Evolutionary conservation across 2,329 filamentous ascomycete genomes (phyloP).

Genomic region (Alternaria hordeiaustralica): DNA sequence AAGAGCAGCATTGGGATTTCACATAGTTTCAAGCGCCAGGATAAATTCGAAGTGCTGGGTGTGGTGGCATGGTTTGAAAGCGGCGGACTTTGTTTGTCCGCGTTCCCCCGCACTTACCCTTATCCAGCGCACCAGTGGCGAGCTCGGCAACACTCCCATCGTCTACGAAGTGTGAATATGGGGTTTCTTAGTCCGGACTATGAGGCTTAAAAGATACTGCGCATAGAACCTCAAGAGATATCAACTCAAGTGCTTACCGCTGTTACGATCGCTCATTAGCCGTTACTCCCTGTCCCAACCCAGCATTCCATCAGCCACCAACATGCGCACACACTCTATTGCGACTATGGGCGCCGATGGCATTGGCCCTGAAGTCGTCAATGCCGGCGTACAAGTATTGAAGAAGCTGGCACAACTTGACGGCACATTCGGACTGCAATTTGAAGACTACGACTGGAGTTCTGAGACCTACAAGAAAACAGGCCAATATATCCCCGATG

Average conservation of each 20-base stretch:
- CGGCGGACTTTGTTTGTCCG: slow-evolving; percentile 22
- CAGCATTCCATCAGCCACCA: slow-evolving; percentile 29
- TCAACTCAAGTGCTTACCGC: background rate
- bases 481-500: slow-evolving; percentile 69
- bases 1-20: slow-evolving; percentile 41
- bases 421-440: slow-evolving; percentile 65
- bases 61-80: slow-evolving; percentile 18
- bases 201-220: background rate
- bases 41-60: background rate
- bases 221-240: background rate
- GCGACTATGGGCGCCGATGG: slow-evolving; percentile 70
- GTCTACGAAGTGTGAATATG: background rate
- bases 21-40: slow-evolving; percentile 13
- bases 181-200: background rate
- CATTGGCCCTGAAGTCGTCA: slow-evolving; percentile 72
- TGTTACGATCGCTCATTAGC: background rate
- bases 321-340: slow-evolving; percentile 35
- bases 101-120: slow-evolving; percentile 17
- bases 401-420: slow-evolving; percentile 60
- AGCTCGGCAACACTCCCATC: background rate
- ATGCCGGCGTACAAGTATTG: slow-evolving; percentile 67
- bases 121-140: slow-evolving; percentile 1
- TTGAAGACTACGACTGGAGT: slow-evolving; percentile 70
- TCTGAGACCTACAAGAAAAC: slow-evolving; percentile 70
- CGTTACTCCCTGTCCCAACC: background rate